These are phyloP conservation scores for Biscogniauxia sp. DNA, from an alignment of 2,329 filamentous ascomycete species.

Conservation along the genomic window DNA sequence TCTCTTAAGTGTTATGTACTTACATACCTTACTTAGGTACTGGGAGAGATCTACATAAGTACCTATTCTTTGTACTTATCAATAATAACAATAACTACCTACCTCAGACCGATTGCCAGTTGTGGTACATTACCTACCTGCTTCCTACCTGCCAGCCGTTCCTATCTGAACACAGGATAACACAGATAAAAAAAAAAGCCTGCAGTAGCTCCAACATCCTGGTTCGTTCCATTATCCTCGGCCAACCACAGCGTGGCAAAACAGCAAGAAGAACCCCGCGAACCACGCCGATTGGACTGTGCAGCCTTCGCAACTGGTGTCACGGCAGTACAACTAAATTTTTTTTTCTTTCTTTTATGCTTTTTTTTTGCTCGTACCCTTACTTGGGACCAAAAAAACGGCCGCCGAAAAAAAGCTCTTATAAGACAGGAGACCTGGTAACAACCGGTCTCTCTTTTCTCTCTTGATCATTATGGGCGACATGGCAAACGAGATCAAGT, in stretches of 20 bases:
- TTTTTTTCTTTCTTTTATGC: not conserved
- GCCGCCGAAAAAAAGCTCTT: not conserved
- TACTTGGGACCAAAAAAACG: not conserved
- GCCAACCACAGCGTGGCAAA: not conserved
- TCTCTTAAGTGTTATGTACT: not conserved
- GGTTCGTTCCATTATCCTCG: not conserved
- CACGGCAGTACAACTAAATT: not conserved
- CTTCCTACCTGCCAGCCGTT: too few relatives aligned
- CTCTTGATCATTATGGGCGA: not conserved
- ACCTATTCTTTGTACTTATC: too few relatives aligned
- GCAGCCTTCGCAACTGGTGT: not conserved
- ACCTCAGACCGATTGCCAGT: too few relatives aligned
- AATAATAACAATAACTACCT: too few relatives aligned
- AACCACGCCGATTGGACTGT: not conserved
- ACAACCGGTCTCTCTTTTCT: not conserved
- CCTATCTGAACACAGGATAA: not conserved
- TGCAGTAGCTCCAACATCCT: not conserved
- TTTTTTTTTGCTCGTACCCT: not conserved
- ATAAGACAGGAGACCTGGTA: not conserved
- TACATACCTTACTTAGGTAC: not conserved
- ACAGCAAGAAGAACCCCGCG: not conserved
- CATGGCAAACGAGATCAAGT: slow-evolving; percentile 40
- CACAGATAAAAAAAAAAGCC: not conserved
- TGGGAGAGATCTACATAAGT: too few relatives aligned
- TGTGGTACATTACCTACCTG: too few relatives aligned